These are phyloP conservation scores for Globisporangium megalacanthum DNA, from an alignment of 352 stramenopile species.

Conservation along the genomic window DNA sequence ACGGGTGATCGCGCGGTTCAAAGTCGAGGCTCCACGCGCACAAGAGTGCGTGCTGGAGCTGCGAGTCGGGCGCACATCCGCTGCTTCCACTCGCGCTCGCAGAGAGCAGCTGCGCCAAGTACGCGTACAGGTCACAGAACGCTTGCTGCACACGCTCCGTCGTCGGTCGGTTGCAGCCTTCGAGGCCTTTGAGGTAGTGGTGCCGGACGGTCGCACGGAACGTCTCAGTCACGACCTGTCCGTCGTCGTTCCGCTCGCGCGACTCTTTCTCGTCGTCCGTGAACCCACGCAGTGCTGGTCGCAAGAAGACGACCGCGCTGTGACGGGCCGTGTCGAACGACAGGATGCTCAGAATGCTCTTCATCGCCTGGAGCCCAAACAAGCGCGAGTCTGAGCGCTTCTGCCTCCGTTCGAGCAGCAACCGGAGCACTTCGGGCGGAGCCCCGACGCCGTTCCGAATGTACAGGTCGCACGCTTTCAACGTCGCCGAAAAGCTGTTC, in stretches of 20 bases:
- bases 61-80: constrained; percentile 29
- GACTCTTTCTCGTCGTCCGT: constrained; percentile 83
- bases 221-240: constrained; percentile 67
- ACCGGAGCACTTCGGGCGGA: constrained; percentile 65
- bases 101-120: constrained; percentile 54
- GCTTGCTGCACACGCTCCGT: constrained; percentile 51
- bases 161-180: constrained; percentile 67
- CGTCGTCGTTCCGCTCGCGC: constrained; percentile 71
- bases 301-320: constrained; percentile 77
- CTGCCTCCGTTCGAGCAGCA: constrained; percentile 70
- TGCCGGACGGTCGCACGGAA: constrained; percentile 83
- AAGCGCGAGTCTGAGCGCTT: constrained; percentile 65
- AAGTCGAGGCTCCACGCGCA: constrained; percentile 84
- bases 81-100: constrained; percentile 10
- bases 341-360: constrained; percentile 54
- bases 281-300: constrained; percentile 77
- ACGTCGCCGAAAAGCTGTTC: constrained; percentile 65
- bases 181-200: constrained; percentile 83
- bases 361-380: constrained; percentile 81
- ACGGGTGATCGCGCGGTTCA: constrained; percentile 75
- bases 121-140: constrained; percentile 74
- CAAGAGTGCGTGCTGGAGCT: constrained; percentile 75
- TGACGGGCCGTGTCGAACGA: constrained; percentile 78
- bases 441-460: constrained; percentile 79
- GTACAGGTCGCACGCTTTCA: constrained; percentile 85